phyloP scores from a whole-genome alignment of 2,329 filamentous ascomycete genomes.

The Pestalotiopsis fici region DNA sequence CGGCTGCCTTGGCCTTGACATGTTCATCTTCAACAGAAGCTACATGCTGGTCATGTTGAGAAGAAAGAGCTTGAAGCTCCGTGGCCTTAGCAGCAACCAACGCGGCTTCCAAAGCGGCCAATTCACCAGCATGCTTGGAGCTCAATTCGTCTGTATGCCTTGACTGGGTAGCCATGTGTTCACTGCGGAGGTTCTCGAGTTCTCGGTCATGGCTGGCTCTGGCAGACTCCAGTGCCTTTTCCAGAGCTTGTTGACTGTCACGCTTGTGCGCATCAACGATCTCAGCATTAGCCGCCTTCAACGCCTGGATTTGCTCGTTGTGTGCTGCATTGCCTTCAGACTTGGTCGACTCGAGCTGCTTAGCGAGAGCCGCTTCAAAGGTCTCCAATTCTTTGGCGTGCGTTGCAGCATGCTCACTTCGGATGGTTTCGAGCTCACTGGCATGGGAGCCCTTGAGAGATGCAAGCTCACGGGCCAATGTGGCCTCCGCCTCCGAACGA shows the following conservation, averaged over 20 bases:
- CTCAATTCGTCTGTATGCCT: constrained; percentile 24
- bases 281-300: constrained; percentile 19
- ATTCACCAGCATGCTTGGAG: constrained; percentile 21
- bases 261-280: constrained; percentile 21
- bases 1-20: constrained; percentile 13
- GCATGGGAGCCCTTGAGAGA: constrained; percentile 27
- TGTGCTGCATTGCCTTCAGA: constrained; percentile 20
- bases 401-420: constrained; percentile 29
- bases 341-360: constrained; percentile 30
- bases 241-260: constrained; percentile 7
- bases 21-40: constrained; percentile 17
- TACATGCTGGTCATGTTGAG: constrained; percentile 15
- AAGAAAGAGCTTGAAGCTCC: constrained; percentile 13
- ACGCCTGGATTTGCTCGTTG: constrained; percentile 14
- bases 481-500: constrained; percentile 28
- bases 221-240: neutral
- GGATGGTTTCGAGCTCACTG: constrained; percentile 29
- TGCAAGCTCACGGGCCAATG: constrained; percentile 19
- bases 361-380: constrained; percentile 23
- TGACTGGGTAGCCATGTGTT: constrained; percentile 21
- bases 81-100: constrained; percentile 18
- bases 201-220: constrained; percentile 9
- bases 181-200: constrained; percentile 25
- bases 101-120: constrained; percentile 22
- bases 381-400: constrained; percentile 25